phyloP scores from a whole-genome alignment of 768 basidiomycete species.

The Cyclocybe cylindracea region DNA sequence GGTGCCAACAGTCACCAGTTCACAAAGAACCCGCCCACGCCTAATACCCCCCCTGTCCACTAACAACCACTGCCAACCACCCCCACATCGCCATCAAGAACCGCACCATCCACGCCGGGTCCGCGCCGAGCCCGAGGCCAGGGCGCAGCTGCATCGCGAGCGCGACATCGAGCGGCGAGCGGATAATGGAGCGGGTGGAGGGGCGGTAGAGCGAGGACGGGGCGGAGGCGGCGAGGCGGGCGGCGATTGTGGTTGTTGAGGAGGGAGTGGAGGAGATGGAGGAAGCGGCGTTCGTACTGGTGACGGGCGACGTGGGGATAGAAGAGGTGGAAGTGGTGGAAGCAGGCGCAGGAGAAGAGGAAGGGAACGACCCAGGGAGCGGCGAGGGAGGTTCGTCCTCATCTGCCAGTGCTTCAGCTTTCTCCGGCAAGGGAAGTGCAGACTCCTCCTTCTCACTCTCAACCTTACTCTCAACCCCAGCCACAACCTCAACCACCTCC shows the following conservation, averaged over 20 bases:
- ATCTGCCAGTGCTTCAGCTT: not conserved
- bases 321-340: slow-evolving; percentile 7
- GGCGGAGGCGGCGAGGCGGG: slow-evolving; percentile 5
- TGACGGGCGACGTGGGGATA: slow-evolving; percentile 6
- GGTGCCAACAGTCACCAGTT: too few species aligned
- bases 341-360: slow-evolving; percentile 3
- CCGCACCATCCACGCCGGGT: slow-evolving; percentile 78
- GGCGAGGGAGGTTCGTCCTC: slow-evolving; percentile 17
- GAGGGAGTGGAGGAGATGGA: not conserved
- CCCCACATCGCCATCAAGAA: slow-evolving; percentile 81
- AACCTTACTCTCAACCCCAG: not conserved
- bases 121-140: slow-evolving; percentile 68
- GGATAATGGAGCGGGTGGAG: slow-evolving; percentile 23
- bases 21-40: too few species aligned
- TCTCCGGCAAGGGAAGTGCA: not conserved
- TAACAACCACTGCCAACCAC: slow-evolving; percentile 67
- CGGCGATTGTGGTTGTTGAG: slow-evolving; percentile 5
- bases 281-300: slow-evolving; percentile 4
- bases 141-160: slow-evolving; percentile 79
- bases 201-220: slow-evolving; percentile 9
- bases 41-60: slow-evolving; percentile 31
- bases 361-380: slow-evolving; percentile 31
- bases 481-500: not conserved
- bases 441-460: slow-evolving; percentile 1
- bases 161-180: slow-evolving; percentile 62